Base-by-base conservation (phyloP, 2,329 filamentous ascomycete genomes). In the Lachnellula suecica region DNA sequence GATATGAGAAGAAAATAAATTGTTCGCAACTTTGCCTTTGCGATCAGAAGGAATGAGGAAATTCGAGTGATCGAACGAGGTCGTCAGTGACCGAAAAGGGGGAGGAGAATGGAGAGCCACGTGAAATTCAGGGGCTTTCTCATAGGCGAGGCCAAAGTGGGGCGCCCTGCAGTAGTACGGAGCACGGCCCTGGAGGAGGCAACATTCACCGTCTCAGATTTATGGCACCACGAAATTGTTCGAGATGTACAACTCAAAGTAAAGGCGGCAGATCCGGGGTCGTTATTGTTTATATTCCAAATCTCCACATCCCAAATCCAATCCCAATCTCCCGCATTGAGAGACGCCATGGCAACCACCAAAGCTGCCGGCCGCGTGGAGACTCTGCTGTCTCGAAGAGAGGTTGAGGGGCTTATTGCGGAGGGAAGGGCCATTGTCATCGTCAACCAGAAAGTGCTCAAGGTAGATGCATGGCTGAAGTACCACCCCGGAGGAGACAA, bases 401-500 rank as follows among this genome's bases (percentile, higher is more conserved):
- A 90, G 66, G 81, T 96, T 54, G 92, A 97, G 70, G 83, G 79
- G 5, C 74, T 93, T 63, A 97, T 99, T 65, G 89, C 92, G 6
- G 83, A 89, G 52, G 93, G 91, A 4, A 82, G 82, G 52, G 82
- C 83, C 58, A 81, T 99, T 51, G 80, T 97, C 56, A 91, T 99
- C 48, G 78, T 94, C 54, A 84, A 96, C 62, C 79, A 84, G 54
- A 83, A 84, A 63, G 91, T 97, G 9, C 72, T 97, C 61, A 96
- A 91, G 73, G 85, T 91, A 27, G 93, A 97, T 70, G 79, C 87
- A 35, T 99, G 91, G 90, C 74, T 95, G 47, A 83, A 83, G 48
- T 97, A 89, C 66, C 94, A 97, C 66, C 94, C 94, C 11, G 94
- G 94, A 52, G 94, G 94, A 62, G 86, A 93, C 64, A 94, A 91